Evolutionary conservation across 2,329 filamentous ascomycete genomes (phyloP), one percentile per base, ranked within the genome.

Genomic region (Ophiostoma ips): DNA sequence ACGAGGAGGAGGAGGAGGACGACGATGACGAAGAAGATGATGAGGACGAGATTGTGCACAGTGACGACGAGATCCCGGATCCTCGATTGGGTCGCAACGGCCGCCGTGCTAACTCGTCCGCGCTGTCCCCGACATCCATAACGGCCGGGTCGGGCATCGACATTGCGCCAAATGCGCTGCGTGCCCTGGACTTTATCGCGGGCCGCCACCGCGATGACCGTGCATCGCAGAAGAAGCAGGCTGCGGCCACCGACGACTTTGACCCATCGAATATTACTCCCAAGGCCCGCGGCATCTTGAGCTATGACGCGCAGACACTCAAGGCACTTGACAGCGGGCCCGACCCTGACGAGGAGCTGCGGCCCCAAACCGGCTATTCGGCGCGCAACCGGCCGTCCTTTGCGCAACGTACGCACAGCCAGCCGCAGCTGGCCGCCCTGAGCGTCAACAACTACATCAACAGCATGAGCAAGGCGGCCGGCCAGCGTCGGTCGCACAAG

Each of bases 281-380:
- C 5, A 49, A 37, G 13, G n/a, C 21, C 5, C 44, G 47, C 18
- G 64, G 34, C 54, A 64, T 28, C 21, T 15, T 56, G 53, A 63
- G 44, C 34, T 67, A 54, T 60, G 64, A 63, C 55, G 62, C 58
- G n/a, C 63, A 64, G 52, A 60, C 61, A 1, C 61, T 57, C 18
- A 57, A 57, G 53, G 57, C 59, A 18, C 53, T 65, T 24, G 62
- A 63, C 43, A 60, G 58, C 46, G 61, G 60, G 16, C 24, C 15
- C n/a, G 24, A 44, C n/a, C 9, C 16, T 13, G 19, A 19, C 11
- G 41, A 44, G 13, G 41, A 24, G 12, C 28, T 44, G n/a, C 41
- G 41, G 16, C 75, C 76, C n/a, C 73, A 76, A 52, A 77, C 74
- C 0, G 68, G 73, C 13, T 70, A 77, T 55, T 68, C 69, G 44